Conservation (phyloP, 139 green algal genomes). For the Chlorella sp. region DNA sequence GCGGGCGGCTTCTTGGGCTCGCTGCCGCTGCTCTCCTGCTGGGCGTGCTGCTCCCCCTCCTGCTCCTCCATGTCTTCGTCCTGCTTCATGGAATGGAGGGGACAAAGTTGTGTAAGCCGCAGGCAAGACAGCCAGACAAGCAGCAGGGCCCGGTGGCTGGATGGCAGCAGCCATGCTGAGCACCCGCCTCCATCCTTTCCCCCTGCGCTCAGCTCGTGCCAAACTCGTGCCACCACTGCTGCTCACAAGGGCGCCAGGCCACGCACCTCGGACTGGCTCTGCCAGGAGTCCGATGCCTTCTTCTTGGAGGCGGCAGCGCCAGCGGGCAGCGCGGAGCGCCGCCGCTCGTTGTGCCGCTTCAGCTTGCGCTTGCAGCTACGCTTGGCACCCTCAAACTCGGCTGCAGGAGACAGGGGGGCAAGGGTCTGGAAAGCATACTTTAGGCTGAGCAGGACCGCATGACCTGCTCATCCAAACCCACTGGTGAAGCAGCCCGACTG, state of each 20-base stretch:
- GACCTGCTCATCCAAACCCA: too few relatives aligned
- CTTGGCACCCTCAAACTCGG: constrained; percentile 33
- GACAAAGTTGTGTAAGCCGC: too few relatives aligned
- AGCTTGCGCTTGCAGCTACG: constrained; percentile 41
- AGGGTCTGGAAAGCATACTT: too few relatives aligned
- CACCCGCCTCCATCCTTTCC: too few relatives aligned
- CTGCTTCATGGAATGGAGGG: too few relatives aligned
- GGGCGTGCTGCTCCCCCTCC: neutral
- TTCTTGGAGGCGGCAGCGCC: neutral
- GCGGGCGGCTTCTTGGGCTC: neutral
- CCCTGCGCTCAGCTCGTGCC: too few relatives aligned
- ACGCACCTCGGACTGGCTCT: neutral
- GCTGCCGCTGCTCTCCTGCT: neutral
- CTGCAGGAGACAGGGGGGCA: neutral
- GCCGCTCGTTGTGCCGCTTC: constrained; percentile 39
- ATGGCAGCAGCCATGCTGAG: too few relatives aligned
- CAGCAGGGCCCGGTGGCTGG: too few relatives aligned
- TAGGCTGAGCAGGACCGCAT: too few relatives aligned
- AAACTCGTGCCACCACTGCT: too few relatives aligned
- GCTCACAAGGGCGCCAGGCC: neutral
- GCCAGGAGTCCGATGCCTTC: neutral
- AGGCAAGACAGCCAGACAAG: too few relatives aligned
- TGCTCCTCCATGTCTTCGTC: neutral
- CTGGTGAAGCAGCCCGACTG: too few relatives aligned
- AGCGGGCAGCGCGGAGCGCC: neutral